phyloP scores from a whole-genome alignment of 371 early-diverging fungal genomes.

The Neoconidiobolus thromboides region DNA sequence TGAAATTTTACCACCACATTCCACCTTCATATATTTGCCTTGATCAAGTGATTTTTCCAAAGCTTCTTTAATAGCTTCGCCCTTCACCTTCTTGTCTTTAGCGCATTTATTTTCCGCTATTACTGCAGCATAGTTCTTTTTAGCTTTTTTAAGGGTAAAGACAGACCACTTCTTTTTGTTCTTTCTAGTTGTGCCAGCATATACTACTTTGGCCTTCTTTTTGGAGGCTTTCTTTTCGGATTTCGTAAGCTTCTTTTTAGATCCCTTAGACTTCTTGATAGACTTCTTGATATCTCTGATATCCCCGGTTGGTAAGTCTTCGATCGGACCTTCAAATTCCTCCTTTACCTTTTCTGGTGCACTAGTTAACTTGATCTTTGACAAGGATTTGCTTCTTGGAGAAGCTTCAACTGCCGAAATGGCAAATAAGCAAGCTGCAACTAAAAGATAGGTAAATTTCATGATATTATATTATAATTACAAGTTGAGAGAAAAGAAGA shows the following conservation, averaged over 20 bases:
- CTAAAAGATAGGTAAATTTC: too few relatives aligned
- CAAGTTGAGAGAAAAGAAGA: too few relatives aligned
- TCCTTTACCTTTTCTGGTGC: too few relatives aligned
- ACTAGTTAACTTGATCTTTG: too few relatives aligned
- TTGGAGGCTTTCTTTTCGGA: neutral
- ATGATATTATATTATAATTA: too few relatives aligned
- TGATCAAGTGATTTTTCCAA: neutral
- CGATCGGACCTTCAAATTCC: too few relatives aligned
- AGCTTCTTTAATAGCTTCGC: neutral
- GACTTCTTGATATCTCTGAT: too few relatives aligned
- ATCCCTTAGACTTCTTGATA: neutral
- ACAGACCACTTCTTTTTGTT: neutral
- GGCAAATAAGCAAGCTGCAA: too few relatives aligned
- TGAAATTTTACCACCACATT: neutral
- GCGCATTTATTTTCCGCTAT: neutral
- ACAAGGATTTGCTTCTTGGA: too few relatives aligned
- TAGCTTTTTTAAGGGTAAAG: neutral
- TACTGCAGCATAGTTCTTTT: neutral
- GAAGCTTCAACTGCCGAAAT: too few relatives aligned
- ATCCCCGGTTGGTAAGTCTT: too few relatives aligned
- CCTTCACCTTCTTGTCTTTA: neutral
- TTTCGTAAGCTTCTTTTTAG: neutral
- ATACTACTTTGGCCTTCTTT: neutral
- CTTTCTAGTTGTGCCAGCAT: neutral
- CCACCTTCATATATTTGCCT: neutral